These are phyloP conservation scores for Aspergillus avenaceus DNA, from an alignment of 495 filamentous ascomycete species.

Conservation along the genomic window DNA sequence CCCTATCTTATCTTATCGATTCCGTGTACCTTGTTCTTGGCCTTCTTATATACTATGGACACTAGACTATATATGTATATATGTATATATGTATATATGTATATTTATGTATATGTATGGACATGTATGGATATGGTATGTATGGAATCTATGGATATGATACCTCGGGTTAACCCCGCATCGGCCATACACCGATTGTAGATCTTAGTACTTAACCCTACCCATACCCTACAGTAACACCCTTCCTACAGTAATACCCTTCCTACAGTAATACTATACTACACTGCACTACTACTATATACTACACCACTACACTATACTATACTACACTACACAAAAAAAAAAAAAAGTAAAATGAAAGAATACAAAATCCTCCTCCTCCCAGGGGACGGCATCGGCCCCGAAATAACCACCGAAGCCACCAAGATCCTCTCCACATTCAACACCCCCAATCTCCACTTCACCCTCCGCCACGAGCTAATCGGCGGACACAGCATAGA, in stretches of 20 bases:
- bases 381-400: conserved; percentile 52
- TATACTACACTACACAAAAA: neutral
- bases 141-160: too few species aligned
- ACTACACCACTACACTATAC: neutral
- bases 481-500: conserved; percentile 48
- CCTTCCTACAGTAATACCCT: too few species aligned
- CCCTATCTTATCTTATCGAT: conserved; percentile 14
- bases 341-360: neutral
- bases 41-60: too few species aligned
- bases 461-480: conserved; percentile 41
- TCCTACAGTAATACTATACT: too few species aligned
- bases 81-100: too few species aligned
- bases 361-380: conserved; percentile 48
- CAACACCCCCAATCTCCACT: conserved; percentile 31
- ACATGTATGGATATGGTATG: too few species aligned
- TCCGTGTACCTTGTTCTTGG: too few species aligned
- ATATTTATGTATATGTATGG: too few species aligned
- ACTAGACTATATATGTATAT: too few species aligned
- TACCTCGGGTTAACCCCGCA: neutral
- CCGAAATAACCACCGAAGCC: conserved; percentile 51
- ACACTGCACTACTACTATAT: neutral
- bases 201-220: neutral
- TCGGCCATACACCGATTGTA: neutral
- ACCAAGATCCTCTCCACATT: conserved; percentile 47
- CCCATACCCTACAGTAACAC: neutral